Evolutionary conservation across 805 yeast species (phyloP).

Genomic region (Myxozyma geophila): DNA sequence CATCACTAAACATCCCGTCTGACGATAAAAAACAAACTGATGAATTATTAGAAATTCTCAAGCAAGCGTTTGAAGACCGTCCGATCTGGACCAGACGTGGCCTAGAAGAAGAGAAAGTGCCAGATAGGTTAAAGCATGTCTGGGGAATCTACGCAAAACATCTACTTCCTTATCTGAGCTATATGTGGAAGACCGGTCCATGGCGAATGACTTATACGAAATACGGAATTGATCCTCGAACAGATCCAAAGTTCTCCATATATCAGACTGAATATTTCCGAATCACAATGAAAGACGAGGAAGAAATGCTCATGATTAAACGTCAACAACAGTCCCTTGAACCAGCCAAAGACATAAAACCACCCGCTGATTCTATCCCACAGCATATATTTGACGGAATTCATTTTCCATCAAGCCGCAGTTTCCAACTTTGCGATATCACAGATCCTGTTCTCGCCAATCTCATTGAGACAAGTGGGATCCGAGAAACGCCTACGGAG

Average conservation of each 20-base stretch:
- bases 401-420: constrained; percentile 66
- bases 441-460: constrained; percentile 62
- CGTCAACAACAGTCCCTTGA: constrained; percentile 40
- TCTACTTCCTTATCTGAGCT: constrained; percentile 85
- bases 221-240: constrained; percentile 78
- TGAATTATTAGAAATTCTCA: constrained; percentile 44
- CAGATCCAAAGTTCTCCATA: constrained; percentile 56
- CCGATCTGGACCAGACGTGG: constrained; percentile 89
- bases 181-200: constrained; percentile 85
- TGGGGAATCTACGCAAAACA: constrained; percentile 56
- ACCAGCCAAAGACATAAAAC: constrained; percentile 44
- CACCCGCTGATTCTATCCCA: constrained; percentile 32
- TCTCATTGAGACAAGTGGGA: constrained; percentile 49
- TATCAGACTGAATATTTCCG: constrained; percentile 90
- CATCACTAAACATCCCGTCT: constrained; percentile 49
- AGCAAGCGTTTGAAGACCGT: constrained; percentile 61
- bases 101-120: constrained; percentile 45
- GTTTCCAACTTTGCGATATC: constrained; percentile 80
- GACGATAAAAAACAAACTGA: constrained; percentile 29
- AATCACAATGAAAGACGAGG: constrained; percentile 42
- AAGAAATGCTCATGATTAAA: constrained; percentile 28
- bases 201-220: constrained; percentile 87
- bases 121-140: constrained; percentile 42
- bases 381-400: constrained; percentile 73
- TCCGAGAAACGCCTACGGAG: constrained; percentile 55